Base-by-base conservation (phyloP, 371 early-diverging fungal species). In the Dinochytrium kinnereticum region DNA sequence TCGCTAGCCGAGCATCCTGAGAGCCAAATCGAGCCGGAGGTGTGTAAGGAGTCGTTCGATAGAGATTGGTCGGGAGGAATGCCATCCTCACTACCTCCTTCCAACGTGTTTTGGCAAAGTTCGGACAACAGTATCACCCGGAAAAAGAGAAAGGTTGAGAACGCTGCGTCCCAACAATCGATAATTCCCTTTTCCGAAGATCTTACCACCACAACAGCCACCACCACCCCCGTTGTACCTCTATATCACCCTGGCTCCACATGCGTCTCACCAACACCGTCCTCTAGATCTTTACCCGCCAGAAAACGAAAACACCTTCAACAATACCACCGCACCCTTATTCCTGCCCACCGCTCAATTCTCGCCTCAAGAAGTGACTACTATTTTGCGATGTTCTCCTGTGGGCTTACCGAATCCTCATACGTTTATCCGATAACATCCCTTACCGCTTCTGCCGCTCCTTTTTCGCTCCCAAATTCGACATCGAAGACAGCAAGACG, bases 281-380 rank as follows among this genome's bases (percentile, higher is more conserved):
- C n/a, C n/a, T n/a, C n/a, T n/a, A n/a, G n/a, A n/a, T n/a, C n/a
- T n/a, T n/a, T n/a, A 44, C 49, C 49, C 49, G 49, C 10, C 13
- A 5, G 26, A 5, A 26, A n/a, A 53, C 55, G 55, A 7, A 53
- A 24, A 21, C 64, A 37, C 37, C 7, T 26, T 33, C 39, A 34
- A 21, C 59, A 59, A 24, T 31, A 59, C 15, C 64, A 64, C 10
- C 3, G 44, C 17, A 67, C 30, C 5, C 33, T 49, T 26, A 79
- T 79, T 30, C 76, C 79, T 44, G 79, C 79, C 3, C 79, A 79
- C 49, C 79, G 79, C 26, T 72, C 79, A 51, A 79, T 79, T 50
- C 76, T 79, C 28, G 79, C 79, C 28, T 79, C 79, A 24, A 73
- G 79, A 37, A 73, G 74, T 55, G 76, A 75, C 64, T 79, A 79